A percentile compares a stretch with the other conserved stretches of the same genome.
phyloP scores from a whole-genome alignment of 2,329 filamentous ascomycete species.

The Diaporthe vaccinii region DNA sequence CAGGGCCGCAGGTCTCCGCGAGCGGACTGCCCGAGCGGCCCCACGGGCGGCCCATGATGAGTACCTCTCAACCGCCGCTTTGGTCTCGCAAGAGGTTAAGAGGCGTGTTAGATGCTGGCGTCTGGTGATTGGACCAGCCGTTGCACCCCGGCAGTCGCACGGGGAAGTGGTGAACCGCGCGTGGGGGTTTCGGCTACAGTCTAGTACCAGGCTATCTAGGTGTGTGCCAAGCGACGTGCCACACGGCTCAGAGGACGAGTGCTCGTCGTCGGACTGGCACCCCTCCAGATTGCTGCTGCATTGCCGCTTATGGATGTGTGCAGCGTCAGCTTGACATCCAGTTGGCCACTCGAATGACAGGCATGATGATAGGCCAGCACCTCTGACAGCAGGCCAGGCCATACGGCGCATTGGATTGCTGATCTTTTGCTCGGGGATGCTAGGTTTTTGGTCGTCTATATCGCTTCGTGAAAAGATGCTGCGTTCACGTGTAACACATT shows the following conservation, averaged over 20 bases:
- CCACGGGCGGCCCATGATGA: neutral
- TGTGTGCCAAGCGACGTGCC: neutral
- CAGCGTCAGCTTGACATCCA: conserved; percentile 23
- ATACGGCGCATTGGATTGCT: neutral
- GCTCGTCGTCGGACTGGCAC: neutral
- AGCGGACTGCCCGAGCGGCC: conserved; percentile 25
- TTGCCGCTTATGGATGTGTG: conserved; percentile 37
- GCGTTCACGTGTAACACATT: neutral
- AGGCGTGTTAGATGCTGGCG: neutral
- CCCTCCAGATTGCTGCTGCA: conserved; percentile 1
- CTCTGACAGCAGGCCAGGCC: neutral
- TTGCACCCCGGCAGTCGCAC: conserved; percentile 8
- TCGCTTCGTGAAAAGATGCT: neutral
- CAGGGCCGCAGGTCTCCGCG: neutral
- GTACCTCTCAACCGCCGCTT: neutral
- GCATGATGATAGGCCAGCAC: conserved; percentile 4
- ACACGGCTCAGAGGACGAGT: neutral
- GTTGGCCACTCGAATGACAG: conserved; percentile 24
- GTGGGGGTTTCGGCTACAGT: conserved; percentile 32
- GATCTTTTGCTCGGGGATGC: neutral
- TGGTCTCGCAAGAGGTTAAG: neutral
- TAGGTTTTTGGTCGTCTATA: neutral
- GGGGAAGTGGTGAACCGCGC: conserved; percentile 29
- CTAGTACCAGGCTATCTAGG: neutral
- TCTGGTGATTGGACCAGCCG: conserved; percentile 12